These are phyloP conservation scores for Phytophthora sp. DNA, from an alignment of 352 stramenopile genomes.

Conservation along the genomic window DNA sequence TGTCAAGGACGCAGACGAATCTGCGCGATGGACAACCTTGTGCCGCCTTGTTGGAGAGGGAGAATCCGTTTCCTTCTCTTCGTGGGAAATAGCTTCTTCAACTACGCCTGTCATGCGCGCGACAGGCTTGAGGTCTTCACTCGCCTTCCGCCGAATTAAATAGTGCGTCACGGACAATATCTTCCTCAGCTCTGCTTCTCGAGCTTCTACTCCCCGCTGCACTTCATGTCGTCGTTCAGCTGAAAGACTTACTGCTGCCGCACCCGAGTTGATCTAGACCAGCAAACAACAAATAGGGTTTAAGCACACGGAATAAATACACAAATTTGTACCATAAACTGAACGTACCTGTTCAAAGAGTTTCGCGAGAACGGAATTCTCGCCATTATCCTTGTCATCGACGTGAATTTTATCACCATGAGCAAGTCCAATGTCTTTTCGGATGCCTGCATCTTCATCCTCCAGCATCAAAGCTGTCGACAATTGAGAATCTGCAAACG, in stretches of 20 bases:
- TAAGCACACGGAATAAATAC: not conserved
- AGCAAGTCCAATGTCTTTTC: constrained; percentile 82
- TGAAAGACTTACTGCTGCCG: constrained; percentile 81
- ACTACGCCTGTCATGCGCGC: constrained; percentile 30
- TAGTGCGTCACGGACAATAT: constrained; percentile 87
- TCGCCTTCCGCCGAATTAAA: constrained; percentile 71
- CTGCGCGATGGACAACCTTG: constrained; percentile 41
- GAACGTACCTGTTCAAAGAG: constrained; percentile 76
- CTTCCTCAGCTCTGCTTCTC: constrained; percentile 83
- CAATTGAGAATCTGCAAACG: constrained; percentile 63
- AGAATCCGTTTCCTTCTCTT: constrained; percentile 33
- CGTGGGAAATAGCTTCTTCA: constrained; percentile 35
- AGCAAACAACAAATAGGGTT: constrained; percentile 1
- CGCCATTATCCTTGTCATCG: constrained; percentile 78
- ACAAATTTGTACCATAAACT: not conserved
- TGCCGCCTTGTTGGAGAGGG: constrained; percentile 26
- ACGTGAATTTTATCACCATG: constrained; percentile 92
- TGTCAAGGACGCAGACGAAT: constrained; percentile 53
- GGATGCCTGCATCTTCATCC: constrained; percentile 69
- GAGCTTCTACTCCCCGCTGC: constrained; percentile 83
- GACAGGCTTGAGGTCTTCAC: constrained; percentile 49
- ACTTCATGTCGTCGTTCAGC: constrained; percentile 88
- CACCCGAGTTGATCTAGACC: constrained; percentile 83
- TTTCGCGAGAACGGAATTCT: constrained; percentile 81
- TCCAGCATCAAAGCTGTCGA: constrained; percentile 77